Percentiles rank a stretch among this genome's conserved stretches.
phyloP scores from a whole-genome alignment of 108 stramenopile genomes.

The Schizochytrium sp. region DNA sequence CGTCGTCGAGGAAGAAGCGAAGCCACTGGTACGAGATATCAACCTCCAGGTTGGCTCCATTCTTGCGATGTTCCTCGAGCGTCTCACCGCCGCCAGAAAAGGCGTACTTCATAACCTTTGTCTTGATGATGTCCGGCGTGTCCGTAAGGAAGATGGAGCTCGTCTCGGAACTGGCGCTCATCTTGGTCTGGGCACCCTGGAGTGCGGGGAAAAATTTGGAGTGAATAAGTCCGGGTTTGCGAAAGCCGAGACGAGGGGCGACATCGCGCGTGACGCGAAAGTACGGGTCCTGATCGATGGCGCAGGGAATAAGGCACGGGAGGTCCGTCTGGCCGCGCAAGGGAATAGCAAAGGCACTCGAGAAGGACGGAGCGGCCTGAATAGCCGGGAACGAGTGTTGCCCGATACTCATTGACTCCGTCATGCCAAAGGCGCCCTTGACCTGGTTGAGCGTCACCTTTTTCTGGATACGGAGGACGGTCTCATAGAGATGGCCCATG shows the following conservation, averaged over 20 bases:
- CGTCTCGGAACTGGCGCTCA: conserved; percentile 70
- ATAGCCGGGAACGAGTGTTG: conserved; percentile 83
- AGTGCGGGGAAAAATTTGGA: conserved; percentile 97
- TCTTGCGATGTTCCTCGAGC: conserved; percentile 76
- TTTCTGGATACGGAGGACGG: conserved; percentile 91
- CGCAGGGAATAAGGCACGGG: conserved; percentile 60
- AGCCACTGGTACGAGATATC: conserved; percentile 95
- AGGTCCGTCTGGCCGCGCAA: conserved; percentile 51
- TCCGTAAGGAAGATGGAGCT: conserved; percentile 95
- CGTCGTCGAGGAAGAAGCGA: conserved; percentile 92
- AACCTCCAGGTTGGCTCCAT: conserved; percentile 85
- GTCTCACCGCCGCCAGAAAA: conserved; percentile 89
- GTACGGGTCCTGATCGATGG: conserved; percentile 99
- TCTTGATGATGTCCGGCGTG: conserved; percentile 65
- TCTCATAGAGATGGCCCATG: conserved; percentile 91
- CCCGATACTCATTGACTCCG: conserved; percentile 75
- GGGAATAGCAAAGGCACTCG: conserved; percentile 72
- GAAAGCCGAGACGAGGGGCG: conserved; percentile 60
- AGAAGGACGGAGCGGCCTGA: conserved; percentile 93
- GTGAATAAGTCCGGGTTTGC: conserved; percentile 92
- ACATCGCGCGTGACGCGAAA: conserved; percentile 97
- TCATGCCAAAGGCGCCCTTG: conserved; percentile 93
- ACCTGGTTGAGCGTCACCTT: conserved; percentile 83
- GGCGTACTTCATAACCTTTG: conserved; percentile 70
- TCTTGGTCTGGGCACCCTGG: conserved; percentile 89